Percentiles rank a stretch among this genome's conserved stretches.
phyloP scores from a whole-genome alignment of 768 basidiomycete genomes.

The Agaricus bisporus region DNA sequence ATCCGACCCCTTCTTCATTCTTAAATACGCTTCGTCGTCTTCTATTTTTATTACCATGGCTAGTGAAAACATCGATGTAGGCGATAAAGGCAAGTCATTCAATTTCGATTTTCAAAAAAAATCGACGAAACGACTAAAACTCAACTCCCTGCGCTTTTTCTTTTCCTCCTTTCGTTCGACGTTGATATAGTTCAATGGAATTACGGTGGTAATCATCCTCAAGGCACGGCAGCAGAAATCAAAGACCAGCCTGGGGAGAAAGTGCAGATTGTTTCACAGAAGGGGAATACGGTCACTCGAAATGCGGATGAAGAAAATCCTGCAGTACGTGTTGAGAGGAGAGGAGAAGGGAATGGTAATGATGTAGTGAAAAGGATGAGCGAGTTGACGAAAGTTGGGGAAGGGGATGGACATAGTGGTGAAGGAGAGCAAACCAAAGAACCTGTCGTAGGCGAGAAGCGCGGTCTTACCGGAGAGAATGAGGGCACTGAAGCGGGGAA shows the following conservation, averaged over 20 bases:
- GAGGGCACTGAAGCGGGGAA: background rate
- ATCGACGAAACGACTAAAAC: background rate
- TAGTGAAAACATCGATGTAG: background rate
- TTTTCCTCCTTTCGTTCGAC: background rate
- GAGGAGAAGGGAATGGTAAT: background rate
- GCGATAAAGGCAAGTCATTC: background rate
- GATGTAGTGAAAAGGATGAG: conserved; percentile 2
- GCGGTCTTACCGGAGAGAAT: background rate
- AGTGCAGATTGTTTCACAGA: background rate
- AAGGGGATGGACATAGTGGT: background rate
- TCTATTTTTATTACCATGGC: background rate
- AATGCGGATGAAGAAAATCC: conserved; percentile 1
- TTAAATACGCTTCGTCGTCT: background rate
- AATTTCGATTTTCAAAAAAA: background rate
- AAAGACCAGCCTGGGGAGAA: background rate
- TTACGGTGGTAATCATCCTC: background rate
- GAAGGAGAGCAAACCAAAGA: conserved; percentile 12
- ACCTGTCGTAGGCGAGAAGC: conserved; percentile 12
- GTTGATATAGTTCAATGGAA: background rate
- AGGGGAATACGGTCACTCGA: background rate
- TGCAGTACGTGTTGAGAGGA: background rate
- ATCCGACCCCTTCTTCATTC: too few species aligned
- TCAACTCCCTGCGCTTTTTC: background rate
- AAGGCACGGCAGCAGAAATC: background rate
- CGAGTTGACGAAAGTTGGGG: conserved; percentile 1